Conservation (phyloP, 768 basidiomycete species). For the Thelephora ganbajun region DNA sequence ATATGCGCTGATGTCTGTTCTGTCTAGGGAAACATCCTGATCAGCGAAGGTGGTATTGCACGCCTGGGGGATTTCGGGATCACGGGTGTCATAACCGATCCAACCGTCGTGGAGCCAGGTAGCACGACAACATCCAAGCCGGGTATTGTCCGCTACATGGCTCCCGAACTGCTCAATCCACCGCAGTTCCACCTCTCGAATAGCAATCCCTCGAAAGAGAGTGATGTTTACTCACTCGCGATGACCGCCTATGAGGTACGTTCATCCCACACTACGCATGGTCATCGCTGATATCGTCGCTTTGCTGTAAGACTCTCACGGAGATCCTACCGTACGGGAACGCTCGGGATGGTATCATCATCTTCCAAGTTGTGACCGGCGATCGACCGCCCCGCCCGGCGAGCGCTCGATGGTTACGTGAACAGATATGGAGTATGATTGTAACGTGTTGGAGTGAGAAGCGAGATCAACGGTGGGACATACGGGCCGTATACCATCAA, state of each 20-base stretch:
- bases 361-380: not conserved
- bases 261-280: not conserved
- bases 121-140: not conserved
- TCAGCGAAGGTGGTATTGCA: slow-evolving; percentile 8
- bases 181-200: no score
- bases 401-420: no score
- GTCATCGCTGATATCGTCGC: no score
- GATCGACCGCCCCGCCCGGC: no score
- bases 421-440: no score
- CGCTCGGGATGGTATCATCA: not conserved
- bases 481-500: no score
- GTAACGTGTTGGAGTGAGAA: no score
- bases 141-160: slow-evolving; percentile 11
- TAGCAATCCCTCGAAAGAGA: not conserved
- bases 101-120: slow-evolving; percentile 4
- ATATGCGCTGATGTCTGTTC: not conserved
- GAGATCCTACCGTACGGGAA: no score
- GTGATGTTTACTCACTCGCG: not conserved
- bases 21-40: slow-evolving; percentile 11
- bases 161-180: slow-evolving; percentile 9
- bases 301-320: no score
- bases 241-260: not conserved
- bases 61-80: slow-evolving; percentile 14
- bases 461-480: no score
- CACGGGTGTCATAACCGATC: slow-evolving; percentile 4